Percentiles rank a stretch among this genome's conserved stretches.
These are phyloP conservation scores for Naematelia aurantialba DNA, from an alignment of 768 basidiomycete genomes.

Conservation along the genomic window DNA sequence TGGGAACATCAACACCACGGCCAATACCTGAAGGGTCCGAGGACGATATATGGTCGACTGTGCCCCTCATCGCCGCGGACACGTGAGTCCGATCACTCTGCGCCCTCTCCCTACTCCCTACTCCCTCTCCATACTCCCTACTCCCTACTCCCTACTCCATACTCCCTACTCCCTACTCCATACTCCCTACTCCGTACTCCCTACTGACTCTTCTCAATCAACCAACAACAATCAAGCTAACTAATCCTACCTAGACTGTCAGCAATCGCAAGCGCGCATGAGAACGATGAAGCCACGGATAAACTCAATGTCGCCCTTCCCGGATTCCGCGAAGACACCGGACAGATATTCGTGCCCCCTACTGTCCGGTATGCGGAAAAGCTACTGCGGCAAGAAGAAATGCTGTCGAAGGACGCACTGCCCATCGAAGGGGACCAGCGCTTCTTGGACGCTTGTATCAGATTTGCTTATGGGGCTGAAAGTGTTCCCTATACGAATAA, in stretches of 20 bases:
- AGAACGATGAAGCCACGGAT: constrained; percentile 23
- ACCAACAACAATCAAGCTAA: too few relatives aligned
- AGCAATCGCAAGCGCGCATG: constrained; percentile 20
- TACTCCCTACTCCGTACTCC: too few relatives aligned
- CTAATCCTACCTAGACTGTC: neutral
- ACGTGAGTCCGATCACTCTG: constrained; percentile 16
- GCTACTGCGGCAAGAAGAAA: constrained; percentile 29
- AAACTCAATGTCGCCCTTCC: constrained; percentile 44
- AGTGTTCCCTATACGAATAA: constrained; percentile 33
- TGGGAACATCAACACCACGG: constrained; percentile 6
- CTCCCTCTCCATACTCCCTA: too few relatives aligned
- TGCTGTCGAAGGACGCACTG: constrained; percentile 36
- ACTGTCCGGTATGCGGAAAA: constrained; percentile 45
- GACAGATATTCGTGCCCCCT: constrained; percentile 46
- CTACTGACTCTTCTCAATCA: too few relatives aligned
- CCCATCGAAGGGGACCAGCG: constrained; percentile 39
- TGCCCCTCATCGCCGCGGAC: constrained; percentile 24
- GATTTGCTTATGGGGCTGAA: constrained; percentile 44
- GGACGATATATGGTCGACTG: constrained; percentile 31
- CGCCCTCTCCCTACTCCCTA: too few relatives aligned
- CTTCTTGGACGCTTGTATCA: constrained; percentile 37
- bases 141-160: too few relatives aligned
- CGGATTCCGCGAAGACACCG: constrained; percentile 47
- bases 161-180: too few relatives aligned
- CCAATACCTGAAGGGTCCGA: constrained; percentile 1